Evolutionary conservation across 768 basidiomycete genomes (phyloP), one percentile per base, ranked within the genome.

Genomic region (Lactifluus echinatus): DNA sequence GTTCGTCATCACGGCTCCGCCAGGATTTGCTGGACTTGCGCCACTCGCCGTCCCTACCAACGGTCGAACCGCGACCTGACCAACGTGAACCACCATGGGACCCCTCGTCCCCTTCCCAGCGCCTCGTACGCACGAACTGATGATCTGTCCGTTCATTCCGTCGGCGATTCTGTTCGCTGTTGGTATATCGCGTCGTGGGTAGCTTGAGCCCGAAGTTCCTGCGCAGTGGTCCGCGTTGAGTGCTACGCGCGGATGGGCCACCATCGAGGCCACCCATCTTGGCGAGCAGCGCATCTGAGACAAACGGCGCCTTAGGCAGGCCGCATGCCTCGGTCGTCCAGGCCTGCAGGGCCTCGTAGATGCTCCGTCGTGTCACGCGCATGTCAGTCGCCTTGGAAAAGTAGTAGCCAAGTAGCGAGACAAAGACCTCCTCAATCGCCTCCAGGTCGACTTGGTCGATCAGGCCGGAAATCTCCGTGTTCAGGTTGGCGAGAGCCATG

Each of bases 381-480:
- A 63, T 39, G 4, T 55, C 53, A 21, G 23, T 14, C 7, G 54
- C 15, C 39, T 29, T 57, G 42, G 8, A 1, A 34, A 58, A 28
- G 53, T 63, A 63, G 48, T n/a, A 63, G 8, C 60, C 63, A 10
- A 63, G 53, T 19, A 62, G 52, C 42, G 63, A 55, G 50, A 48
- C 47, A 21, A 63, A 56, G 45, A 55, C 58, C 56, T 62, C 63
- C 4, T 42, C 8, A 23, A 63, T 54, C 6, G 56, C 56, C 2
- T 56, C 45, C 17, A 1, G 28, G 24, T 63, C 63, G 42, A 62
- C 8, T 31, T 24, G 24, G 8, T 63, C 63, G 24, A 62, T 6
- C 12, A 58, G 21, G 29, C 49, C 43, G 3, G 59, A 15, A 34
- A 61, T 34, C 17, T 52, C 46, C 11, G 70, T 66, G 1, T 71